A percentile compares a stretch with the other conserved stretches of the same genome.
phyloP scores from a whole-genome alignment of 2,329 filamentous ascomycete species.

The Microdochium nivale region DNA sequence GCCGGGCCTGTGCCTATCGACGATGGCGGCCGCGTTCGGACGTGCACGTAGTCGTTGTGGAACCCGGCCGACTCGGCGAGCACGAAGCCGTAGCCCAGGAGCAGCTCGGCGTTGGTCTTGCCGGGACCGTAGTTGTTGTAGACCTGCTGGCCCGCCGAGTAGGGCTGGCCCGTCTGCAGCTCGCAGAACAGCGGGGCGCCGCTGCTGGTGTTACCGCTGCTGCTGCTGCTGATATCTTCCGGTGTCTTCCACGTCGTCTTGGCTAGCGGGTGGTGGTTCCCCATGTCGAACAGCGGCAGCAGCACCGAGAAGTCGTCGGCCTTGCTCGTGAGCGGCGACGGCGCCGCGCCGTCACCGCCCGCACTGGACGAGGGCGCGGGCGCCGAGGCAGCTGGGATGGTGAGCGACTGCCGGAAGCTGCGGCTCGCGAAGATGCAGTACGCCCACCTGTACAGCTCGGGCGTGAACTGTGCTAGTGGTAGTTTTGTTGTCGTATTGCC shows the following conservation, averaged over 20 bases:
- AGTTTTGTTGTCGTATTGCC: too few relatives aligned
- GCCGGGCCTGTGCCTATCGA: constrained; percentile 14
- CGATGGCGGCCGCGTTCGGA: constrained; percentile 35
- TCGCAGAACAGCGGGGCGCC: constrained; percentile 27
- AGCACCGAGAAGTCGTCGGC: constrained; percentile 59
- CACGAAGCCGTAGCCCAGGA: constrained; percentile 56
- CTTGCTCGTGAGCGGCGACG: constrained; percentile 23
- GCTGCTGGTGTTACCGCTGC: constrained; percentile 48
- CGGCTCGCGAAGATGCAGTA: constrained; percentile 57
- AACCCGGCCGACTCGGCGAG: constrained; percentile 36
- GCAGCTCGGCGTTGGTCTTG: constrained; percentile 65
- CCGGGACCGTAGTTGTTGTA: constrained; percentile 62
- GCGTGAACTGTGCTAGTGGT: too few relatives aligned
- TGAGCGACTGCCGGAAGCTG: constrained; percentile 54
- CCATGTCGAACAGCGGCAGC: constrained; percentile 62
- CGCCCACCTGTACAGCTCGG: constrained; percentile 53
- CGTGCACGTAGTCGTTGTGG: constrained; percentile 53
- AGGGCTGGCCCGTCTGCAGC: constrained; percentile 31
- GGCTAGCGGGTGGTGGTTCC: constrained; percentile 59
- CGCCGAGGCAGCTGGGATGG: constrained; percentile 31
- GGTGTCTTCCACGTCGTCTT: constrained; percentile 13
- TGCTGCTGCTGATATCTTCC: not conserved
- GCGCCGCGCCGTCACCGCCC: too few relatives aligned
- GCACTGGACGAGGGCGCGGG: too few relatives aligned
- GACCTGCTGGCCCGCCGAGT: constrained; percentile 41